A percentile compares a stretch with the other conserved stretches of the same genome.
These are phyloP conservation scores for Beta lomatogona DNA, from an alignment of 179 eudicot species.

Conservation along the genomic window DNA sequence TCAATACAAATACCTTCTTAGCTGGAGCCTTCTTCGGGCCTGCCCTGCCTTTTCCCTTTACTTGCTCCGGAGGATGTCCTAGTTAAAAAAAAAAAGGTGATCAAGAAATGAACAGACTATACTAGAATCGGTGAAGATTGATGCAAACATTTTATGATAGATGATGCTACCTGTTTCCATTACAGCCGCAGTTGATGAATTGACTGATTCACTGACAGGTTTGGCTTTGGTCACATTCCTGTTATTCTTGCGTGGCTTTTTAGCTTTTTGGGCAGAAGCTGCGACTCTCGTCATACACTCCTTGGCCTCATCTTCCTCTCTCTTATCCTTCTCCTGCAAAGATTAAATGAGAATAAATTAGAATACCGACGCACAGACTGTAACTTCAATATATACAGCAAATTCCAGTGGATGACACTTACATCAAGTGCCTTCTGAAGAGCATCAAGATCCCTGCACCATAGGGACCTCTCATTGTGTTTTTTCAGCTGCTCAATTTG, in stretches of 20 bases:
- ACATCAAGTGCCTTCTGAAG: conserved; percentile 72
- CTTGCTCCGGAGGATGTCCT: conserved; percentile 48
- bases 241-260: conserved; percentile 47
- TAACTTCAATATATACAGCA: not conserved
- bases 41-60: conserved; percentile 58
- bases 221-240: conserved; percentile 49
- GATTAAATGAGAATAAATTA: not conserved
- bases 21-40: conserved; percentile 68
- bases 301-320: conserved; percentile 47
- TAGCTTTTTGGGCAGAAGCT: conserved; percentile 35
- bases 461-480: conserved; percentile 52
- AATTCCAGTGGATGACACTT: conserved; percentile 18
- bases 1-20: conserved; percentile 42
- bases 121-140: not conserved
- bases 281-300: conserved; percentile 28
- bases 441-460: conserved; percentile 78
- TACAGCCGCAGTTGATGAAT: conserved; percentile 14
- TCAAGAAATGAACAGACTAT: not conserved
- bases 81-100: not conserved
- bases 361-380: not conserved
- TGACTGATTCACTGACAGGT: conserved; percentile 40
- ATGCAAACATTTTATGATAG: not conserved
- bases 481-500: conserved; percentile 61
- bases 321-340: conserved; percentile 58
- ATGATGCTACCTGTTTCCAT: conserved; percentile 55